phyloP scores from a whole-genome alignment of 2,329 filamentous ascomycete species.

The Ophiobolus disseminans region DNA sequence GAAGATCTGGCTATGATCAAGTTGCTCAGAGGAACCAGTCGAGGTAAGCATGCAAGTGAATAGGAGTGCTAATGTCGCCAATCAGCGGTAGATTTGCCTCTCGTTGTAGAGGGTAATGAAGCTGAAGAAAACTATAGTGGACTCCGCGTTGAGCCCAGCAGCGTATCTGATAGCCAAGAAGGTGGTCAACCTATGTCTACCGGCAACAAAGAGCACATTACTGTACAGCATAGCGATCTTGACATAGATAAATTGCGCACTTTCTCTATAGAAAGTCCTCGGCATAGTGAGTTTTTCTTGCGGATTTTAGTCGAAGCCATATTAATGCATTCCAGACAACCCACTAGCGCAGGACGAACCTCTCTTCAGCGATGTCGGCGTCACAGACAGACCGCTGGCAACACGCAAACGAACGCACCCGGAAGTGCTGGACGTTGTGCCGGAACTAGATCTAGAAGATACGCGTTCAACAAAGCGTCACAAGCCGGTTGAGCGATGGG shows the following conservation, averaged over 20 bases:
- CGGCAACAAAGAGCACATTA: background rate
- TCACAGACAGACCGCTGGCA: no score
- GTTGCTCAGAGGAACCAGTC: slow-evolving; percentile 9
- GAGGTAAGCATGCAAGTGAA: slow-evolving; percentile 13
- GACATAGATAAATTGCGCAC: background rate
- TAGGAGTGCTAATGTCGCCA: slow-evolving; percentile 6
- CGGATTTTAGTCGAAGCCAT: no score
- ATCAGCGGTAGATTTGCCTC: slow-evolving; percentile 4
- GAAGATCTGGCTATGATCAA: slow-evolving; percentile 6
- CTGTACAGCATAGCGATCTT: background rate
- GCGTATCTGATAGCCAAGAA: no score
- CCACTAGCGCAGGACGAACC: no score
- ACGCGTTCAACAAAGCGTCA: background rate
- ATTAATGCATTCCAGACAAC: no score
- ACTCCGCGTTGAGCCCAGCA: slow-evolving; percentile 12
- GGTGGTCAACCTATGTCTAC: background rate
- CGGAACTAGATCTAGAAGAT: background rate
- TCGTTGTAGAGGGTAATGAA: slow-evolving; percentile 11
- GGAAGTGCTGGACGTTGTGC: no score
- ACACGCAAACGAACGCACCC: no score
- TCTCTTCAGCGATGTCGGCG: no score
- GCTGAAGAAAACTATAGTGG: slow-evolving; percentile 8
- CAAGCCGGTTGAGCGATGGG: background rate
- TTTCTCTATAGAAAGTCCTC: background rate
- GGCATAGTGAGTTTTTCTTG: background rate